Conservation (phyloP, 2,329 filamentous ascomycete genomes). For the Talaromyces verruculosus region DNA sequence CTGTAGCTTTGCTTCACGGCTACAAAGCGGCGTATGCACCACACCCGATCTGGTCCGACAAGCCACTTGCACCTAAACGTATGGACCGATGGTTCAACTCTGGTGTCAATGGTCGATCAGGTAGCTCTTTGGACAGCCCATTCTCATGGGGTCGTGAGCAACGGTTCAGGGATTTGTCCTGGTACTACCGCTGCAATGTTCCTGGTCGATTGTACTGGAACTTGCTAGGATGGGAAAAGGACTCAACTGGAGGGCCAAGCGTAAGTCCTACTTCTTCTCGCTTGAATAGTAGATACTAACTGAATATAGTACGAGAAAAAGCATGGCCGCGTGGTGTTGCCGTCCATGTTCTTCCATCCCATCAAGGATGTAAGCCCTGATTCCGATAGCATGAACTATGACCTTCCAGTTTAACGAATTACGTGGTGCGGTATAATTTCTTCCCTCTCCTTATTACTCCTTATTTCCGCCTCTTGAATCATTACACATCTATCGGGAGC, state of each 20-base stretch:
- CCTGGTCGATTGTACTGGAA: slow-evolving; percentile 36
- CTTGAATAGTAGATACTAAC: background rate
- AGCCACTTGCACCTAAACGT: slow-evolving; percentile 40
- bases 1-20: slow-evolving; percentile 71
- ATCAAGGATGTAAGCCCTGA: slow-evolving; percentile 30
- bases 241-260: slow-evolving; percentile 23
- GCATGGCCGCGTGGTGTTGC: slow-evolving; percentile 30
- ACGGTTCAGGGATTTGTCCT: slow-evolving; percentile 36
- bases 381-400: slow-evolving; percentile 24
- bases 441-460: background rate
- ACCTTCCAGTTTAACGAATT: slow-evolving; percentile 22
- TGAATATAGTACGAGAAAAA: slow-evolving; percentile 22
- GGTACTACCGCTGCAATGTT: slow-evolving; percentile 36
- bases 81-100: slow-evolving; percentile 36
- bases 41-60: slow-evolving; percentile 77
- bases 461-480: background rate
- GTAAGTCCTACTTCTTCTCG: background rate
- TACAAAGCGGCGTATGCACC: slow-evolving; percentile 76
- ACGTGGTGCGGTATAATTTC: slow-evolving; percentile 11
- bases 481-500: slow-evolving; percentile 14
- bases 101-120: slow-evolving; percentile 33
- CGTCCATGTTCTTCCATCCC: slow-evolving; percentile 35
- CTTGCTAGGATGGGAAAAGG: slow-evolving; percentile 35
- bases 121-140: slow-evolving; percentile 34
- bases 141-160: slow-evolving; percentile 37